Evolutionary conservation across 768 basidiomycete genomes (phyloP).

Genomic region (Auriculariales sp.): DNA sequence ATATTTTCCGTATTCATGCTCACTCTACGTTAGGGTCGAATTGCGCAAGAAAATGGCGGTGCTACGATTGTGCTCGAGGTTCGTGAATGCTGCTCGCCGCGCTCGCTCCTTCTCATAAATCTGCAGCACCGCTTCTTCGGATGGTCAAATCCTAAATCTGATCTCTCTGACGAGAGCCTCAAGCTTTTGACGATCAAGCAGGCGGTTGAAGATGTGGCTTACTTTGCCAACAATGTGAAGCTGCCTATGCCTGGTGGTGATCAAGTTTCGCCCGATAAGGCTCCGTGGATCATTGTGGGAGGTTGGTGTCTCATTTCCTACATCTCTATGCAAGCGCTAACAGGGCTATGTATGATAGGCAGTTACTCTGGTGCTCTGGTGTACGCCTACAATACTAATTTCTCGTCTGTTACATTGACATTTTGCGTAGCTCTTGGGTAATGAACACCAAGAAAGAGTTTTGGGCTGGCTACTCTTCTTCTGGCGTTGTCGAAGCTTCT

Average conservation of each 20-base stretch:
- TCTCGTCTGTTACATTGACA: no score
- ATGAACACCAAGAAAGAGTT: constrained; percentile 35
- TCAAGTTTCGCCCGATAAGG: constrained; percentile 36
- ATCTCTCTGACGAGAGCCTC: constrained; percentile 45
- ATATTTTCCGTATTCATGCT: no score
- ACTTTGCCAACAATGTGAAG: constrained; percentile 50
- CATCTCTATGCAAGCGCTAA: neutral
- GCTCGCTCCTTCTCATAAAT: neutral
- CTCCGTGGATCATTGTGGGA: constrained; percentile 23
- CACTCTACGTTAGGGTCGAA: no score
- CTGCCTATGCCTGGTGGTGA: constrained; percentile 57
- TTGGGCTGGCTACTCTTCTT: constrained; percentile 51
- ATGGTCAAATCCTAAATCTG: constrained; percentile 50
- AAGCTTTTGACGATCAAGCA: constrained; percentile 53
- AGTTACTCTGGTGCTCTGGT: neutral
- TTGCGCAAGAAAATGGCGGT: constrained; percentile 7
- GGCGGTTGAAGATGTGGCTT: constrained; percentile 57
- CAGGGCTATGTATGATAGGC: neutral
- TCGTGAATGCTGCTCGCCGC: no score
- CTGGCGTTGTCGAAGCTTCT: constrained; percentile 51
- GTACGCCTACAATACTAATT: no score
- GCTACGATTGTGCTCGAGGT: constrained; percentile 3
- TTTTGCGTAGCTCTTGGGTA: constrained; percentile 6
- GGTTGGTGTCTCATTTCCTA: neutral
- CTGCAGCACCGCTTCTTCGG: constrained; percentile 68